Evolutionary conservation across 495 filamentous ascomycete species (phyloP).

Genomic region (Lophiostoma macrostomum): DNA sequence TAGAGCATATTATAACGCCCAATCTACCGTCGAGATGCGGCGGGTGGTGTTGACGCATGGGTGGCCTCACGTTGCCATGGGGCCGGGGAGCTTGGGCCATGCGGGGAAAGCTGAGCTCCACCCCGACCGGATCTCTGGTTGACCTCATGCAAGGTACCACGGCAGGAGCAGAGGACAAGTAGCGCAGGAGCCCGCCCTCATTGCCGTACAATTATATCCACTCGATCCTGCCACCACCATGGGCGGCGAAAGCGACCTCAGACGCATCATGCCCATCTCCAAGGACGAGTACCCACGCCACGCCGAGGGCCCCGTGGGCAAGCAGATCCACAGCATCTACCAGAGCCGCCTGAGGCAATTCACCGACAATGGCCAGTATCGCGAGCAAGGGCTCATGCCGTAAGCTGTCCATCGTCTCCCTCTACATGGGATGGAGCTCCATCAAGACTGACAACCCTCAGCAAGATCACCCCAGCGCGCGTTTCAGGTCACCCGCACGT

Average conservation of each 20-base stretch:
- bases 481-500: conserved; percentile 70
- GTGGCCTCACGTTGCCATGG: no score
- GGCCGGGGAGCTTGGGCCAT: conserved; percentile 8
- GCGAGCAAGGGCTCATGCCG: conserved; percentile 68
- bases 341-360: conserved; percentile 79
- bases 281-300: conserved; percentile 55
- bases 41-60: no score
- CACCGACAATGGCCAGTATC: conserved; percentile 76
- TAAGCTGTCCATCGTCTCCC: conserved; percentile 37
- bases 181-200: no score
- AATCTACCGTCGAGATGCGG: no score
- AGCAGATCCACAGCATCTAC: conserved; percentile 85
- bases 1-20: no score
- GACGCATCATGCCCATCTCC: conserved; percentile 33
- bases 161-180: no score
- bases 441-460: conserved; percentile 33
- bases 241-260: conserved; percentile 45
- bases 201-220: no score
- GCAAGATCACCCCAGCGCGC: conserved; percentile 73
- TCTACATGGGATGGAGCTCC: neutral
- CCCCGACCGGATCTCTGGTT: neutral
- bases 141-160: conserved; percentile 17
- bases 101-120: conserved; percentile 17
- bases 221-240: no score
- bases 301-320: conserved; percentile 64